Conservation (phyloP, 176 grass and related monocot species). For the Triticum urartu region DNA sequence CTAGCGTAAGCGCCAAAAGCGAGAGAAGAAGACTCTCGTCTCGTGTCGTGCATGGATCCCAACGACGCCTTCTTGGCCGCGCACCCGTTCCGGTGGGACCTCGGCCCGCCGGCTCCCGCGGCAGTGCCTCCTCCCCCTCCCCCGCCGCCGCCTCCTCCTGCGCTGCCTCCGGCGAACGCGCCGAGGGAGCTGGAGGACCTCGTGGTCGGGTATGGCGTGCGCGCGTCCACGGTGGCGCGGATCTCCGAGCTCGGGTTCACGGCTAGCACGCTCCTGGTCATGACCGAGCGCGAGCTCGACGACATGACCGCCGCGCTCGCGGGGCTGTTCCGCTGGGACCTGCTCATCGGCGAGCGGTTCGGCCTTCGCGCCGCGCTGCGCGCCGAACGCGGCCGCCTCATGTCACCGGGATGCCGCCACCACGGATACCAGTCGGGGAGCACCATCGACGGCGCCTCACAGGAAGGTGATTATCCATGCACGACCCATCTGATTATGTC, state of each 20-base stretch:
- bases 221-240: conserved; percentile 47
- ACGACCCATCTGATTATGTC: background rate
- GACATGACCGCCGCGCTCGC: conserved; percentile 93
- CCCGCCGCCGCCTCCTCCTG: background rate
- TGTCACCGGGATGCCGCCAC: conserved; percentile 32
- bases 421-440: conserved; percentile 34
- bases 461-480: conserved; percentile 56
- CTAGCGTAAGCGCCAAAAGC: background rate
- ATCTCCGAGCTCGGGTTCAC: conserved; percentile 65
- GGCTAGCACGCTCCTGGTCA: conserved; percentile 49
- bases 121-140: background rate
- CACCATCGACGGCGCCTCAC: conserved; percentile 64
- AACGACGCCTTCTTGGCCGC: conserved; percentile 57
- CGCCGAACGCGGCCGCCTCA: conserved; percentile 71
- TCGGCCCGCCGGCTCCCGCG: conserved; percentile 35
- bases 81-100: conserved; percentile 68
- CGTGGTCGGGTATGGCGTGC: conserved; percentile 57
- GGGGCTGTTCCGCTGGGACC: conserved; percentile 86
- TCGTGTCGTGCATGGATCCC: conserved; percentile 35
- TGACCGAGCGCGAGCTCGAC: conserved; percentile 94
- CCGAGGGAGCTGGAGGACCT: conserved; percentile 58
- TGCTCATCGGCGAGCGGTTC: conserved; percentile 92
- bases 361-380: conserved; percentile 82
- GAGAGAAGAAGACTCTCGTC: background rate
- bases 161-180: background rate